These are phyloP conservation scores for Deinandra increscens DNA, from an alignment of 129 eudicot species.

Conservation along the genomic window DNA sequence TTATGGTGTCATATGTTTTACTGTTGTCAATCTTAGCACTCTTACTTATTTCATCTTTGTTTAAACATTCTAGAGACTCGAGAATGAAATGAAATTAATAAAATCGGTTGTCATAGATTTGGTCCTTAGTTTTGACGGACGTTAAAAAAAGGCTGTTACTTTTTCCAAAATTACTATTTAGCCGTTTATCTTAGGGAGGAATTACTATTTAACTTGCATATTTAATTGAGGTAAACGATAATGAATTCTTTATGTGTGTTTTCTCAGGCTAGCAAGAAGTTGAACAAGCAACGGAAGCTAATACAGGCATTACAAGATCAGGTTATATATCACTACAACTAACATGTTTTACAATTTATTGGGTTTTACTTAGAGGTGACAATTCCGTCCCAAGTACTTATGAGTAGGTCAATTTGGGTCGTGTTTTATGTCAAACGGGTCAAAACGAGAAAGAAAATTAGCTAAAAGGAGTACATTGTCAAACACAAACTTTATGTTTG, in stretches of 20 bases:
- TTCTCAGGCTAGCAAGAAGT: slow-evolving; percentile 69
- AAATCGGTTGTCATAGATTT: slow-evolving; percentile 18
- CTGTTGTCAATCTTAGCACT: background rate
- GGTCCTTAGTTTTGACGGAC: background rate
- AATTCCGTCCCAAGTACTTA: background rate
- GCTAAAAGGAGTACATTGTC: background rate
- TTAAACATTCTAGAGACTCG: slow-evolving; percentile 38
- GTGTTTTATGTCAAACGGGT: background rate
- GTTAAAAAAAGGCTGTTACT: background rate
- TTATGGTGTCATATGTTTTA: background rate
- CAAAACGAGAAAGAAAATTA: background rate
- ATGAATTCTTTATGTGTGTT: slow-evolving; percentile 19
- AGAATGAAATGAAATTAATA: slow-evolving; percentile 45
- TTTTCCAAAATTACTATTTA: background rate
- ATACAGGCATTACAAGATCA: slow-evolving; percentile 86
- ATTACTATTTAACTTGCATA: background rate
- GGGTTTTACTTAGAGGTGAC: slow-evolving; percentile 12
- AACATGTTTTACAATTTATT: background rate
- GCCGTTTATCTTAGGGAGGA: background rate
- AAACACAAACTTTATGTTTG: background rate
- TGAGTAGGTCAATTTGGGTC: background rate
- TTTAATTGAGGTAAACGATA: slow-evolving; percentile 15
- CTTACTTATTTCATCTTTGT: background rate
- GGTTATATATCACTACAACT: slow-evolving; percentile 38
- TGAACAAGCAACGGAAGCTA: slow-evolving; percentile 64